These are phyloP conservation scores for Fusarium nanum DNA, from an alignment of 2,329 filamentous ascomycete genomes.

Conservation along the genomic window DNA sequence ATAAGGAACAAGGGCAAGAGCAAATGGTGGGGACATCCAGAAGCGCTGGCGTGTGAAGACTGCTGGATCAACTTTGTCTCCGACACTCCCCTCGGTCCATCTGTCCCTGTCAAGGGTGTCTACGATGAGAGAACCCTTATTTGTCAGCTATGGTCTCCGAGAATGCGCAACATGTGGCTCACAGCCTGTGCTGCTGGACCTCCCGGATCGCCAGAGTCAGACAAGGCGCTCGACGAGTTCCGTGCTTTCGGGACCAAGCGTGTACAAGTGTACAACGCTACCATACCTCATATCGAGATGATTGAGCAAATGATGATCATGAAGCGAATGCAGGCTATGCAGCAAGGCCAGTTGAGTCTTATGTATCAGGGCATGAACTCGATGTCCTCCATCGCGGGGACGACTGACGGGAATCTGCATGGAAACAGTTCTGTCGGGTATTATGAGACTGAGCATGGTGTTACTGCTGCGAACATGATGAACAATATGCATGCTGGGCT, in stretches of 20 bases:
- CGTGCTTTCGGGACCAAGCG: constrained; percentile 44
- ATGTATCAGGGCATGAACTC: constrained; percentile 51
- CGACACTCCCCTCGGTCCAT: constrained; percentile 44
- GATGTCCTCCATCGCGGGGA: constrained; percentile 43
- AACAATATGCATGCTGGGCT: constrained; percentile 51
- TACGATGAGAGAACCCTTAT: constrained; percentile 45
- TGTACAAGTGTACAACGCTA: constrained; percentile 47
- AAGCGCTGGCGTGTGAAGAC: constrained; percentile 50
- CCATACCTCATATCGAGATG: constrained; percentile 47
- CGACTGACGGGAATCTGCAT: constrained; percentile 48
- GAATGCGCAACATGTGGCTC: constrained; percentile 54
- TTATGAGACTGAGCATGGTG: constrained; percentile 52
- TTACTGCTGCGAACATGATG: constrained; percentile 49
- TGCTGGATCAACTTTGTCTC: constrained; percentile 50
- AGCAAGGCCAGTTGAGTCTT: constrained; percentile 49
- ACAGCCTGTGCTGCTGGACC: constrained; percentile 45
- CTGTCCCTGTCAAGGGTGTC: constrained; percentile 43
- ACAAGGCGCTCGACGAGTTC: constrained; percentile 45
- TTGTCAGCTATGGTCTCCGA: constrained; percentile 54
- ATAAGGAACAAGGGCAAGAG: constrained; percentile 41
- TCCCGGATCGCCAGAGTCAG: constrained; percentile 42
- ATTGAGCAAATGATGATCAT: constrained; percentile 47
- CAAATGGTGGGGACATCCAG: constrained; percentile 53
- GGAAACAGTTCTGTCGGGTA: constrained; percentile 52
- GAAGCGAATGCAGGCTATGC: constrained; percentile 50